phyloP scores from a whole-genome alignment of 768 basidiomycete species.

The Mycena epipterygia region DNA sequence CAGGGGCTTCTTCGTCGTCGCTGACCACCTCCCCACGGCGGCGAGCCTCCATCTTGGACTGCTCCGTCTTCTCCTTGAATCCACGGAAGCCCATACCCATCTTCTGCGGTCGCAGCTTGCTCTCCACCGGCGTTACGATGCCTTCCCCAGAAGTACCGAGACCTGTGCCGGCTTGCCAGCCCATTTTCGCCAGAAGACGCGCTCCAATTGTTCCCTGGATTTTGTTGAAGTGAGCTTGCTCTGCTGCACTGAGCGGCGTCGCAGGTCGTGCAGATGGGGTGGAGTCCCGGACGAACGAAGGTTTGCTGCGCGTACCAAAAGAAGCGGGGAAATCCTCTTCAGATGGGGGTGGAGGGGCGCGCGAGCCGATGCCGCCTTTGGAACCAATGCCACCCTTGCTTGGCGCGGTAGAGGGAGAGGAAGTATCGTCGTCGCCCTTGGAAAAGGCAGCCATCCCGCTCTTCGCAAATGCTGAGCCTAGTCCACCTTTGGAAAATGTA shows the following conservation, averaged over 20 bases:
- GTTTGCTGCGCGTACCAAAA: constrained; percentile 52
- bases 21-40: constrained; percentile 81
- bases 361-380: constrained; percentile 34
- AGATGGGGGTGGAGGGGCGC: constrained; percentile 29
- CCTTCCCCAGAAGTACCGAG: constrained; percentile 83
- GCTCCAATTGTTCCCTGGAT: constrained; percentile 86
- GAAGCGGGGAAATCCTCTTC: constrained; percentile 54
- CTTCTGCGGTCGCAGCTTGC: constrained; percentile 85
- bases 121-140: constrained; percentile 90
- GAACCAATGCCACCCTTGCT: constrained; percentile 47
- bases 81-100: constrained; percentile 92
- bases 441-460: constrained; percentile 34
- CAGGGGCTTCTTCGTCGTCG: constrained; percentile 75
- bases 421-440: constrained; percentile 21
- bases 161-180: constrained; percentile 89
- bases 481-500: constrained; percentile 31
- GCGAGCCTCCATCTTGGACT: constrained; percentile 84
- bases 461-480: constrained; percentile 33
- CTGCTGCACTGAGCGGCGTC: constrained; percentile 69
- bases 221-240: constrained; percentile 87
- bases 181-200: constrained; percentile 94
- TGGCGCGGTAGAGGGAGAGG: constrained; percentile 17
- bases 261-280: constrained; percentile 62
- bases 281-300: constrained; percentile 66
- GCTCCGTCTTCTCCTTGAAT: constrained; percentile 90